Base-by-base conservation (phyloP, 129 eudicot species). In the Solidago caesia region DNA sequence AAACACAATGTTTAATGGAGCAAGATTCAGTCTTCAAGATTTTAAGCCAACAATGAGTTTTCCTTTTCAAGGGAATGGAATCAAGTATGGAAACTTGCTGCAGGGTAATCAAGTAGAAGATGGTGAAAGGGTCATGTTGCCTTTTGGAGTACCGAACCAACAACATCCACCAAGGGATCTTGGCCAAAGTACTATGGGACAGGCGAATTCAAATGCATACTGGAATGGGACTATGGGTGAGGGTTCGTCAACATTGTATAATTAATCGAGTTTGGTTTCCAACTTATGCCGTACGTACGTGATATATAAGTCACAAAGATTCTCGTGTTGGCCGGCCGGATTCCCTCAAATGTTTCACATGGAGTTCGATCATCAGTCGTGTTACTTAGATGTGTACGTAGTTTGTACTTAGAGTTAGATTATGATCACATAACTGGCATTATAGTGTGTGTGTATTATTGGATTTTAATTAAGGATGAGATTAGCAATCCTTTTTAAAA, bases 151-250 rank as follows among this genome's bases (percentile, higher is more conserved):
- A 21, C 44, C 71, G 57, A 75, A 69, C 64, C 82, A 85, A 53
- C 85, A 85, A 56, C 75, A 73, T 56, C 55, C 81, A 13, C 69
- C 82, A 58, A 67, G 71, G 46, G 76, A 63, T 60, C 73, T 7
- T 75, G 80, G 75, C 7, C 67, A 81, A 45, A 75, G 44, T 56
- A 76, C 3, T 2, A 2, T 67, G 64, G 80, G 82, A 62, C 74
- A 72, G 25, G 81, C 73, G 49, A 74, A 85, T 78, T 66, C 76
- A 39, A 57, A 2, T 14, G 82, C 76, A 39, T 78, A 75, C 33
- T 81, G 86, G 86, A 81, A 66, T 29, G 88, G 68, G 47, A 81
- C 56, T 61, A 41, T 84, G 57, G 88, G 81, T 42, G 83, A 85
- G 61, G 88, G 79, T 70, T 77, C 88, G 4, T 79, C 83, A 16